phyloP scores from a whole-genome alignment of 202 grass and related monocot species.

The Setaria italica region DNA sequence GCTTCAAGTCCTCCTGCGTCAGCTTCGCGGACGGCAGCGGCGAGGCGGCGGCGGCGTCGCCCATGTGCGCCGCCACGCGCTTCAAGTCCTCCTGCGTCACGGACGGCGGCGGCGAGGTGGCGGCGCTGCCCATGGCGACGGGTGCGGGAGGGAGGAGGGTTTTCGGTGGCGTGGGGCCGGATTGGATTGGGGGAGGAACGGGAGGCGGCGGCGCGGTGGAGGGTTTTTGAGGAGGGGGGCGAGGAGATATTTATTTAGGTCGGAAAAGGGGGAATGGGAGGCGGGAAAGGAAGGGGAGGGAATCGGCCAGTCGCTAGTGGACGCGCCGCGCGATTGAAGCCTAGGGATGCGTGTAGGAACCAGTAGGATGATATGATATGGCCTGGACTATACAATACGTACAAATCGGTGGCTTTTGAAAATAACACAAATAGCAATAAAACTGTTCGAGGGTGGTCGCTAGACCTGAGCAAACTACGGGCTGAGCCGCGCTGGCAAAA shows the following conservation, averaged over 20 bases:
- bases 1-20: conserved; percentile 74
- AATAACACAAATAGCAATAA: neutral
- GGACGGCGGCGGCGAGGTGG: conserved; percentile 11
- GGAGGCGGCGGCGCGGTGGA: conserved; percentile 5
- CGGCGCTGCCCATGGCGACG: conserved; percentile 46
- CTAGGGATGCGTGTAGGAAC: conserved; percentile 30
- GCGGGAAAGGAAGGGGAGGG: conserved; percentile 35
- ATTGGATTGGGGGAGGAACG: neutral
- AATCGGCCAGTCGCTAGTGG: neutral
- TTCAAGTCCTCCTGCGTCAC: conserved; percentile 69
- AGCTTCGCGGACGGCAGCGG: conserved; percentile 23
- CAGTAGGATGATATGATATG: too few species aligned
- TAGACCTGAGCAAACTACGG: too few species aligned
- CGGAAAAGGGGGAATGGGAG: conserved; percentile 27
- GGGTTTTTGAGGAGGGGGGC: neutral
- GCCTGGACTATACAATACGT: too few species aligned
- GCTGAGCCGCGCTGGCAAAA: too few species aligned
- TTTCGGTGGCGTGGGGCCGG: neutral
- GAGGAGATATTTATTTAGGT: neutral
- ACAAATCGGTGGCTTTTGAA: neutral
- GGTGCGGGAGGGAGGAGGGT: neutral
- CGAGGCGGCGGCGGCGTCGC: conserved; percentile 36
- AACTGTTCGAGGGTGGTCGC: too few species aligned
- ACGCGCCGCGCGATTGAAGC: conserved; percentile 16
- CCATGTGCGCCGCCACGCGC: conserved; percentile 54